phyloP scores from a whole-genome alignment of 306 rosid genomes.

The Crotalaria pallida region DNA sequence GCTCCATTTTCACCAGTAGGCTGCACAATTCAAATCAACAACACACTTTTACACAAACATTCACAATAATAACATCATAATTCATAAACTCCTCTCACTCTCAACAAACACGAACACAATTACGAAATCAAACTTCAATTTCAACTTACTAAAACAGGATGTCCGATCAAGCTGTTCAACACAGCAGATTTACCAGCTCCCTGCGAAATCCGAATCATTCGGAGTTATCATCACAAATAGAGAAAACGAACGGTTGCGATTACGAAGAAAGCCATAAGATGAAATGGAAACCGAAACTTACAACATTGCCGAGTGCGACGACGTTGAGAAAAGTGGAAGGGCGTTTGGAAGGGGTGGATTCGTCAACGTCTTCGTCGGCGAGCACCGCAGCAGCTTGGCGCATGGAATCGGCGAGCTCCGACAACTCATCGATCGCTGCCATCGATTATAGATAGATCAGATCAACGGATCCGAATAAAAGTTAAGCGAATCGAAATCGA shows the following conservation, averaged over 20 bases:
- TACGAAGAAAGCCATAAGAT: not conserved
- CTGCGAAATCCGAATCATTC: constrained; percentile 32
- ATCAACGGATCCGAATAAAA: constrained; percentile 36
- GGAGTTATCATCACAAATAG: not conserved
- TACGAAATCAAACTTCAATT: constrained; percentile 26
- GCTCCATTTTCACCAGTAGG: constrained; percentile 99
- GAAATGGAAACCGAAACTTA: constrained; percentile 34
- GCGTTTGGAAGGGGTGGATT: constrained; percentile 55
- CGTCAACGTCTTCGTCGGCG: constrained; percentile 93
- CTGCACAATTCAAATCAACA: constrained; percentile 37
- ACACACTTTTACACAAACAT: not conserved
- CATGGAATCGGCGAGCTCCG: constrained; percentile 82
- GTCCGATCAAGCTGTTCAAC: constrained; percentile 90
- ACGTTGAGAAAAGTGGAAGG: constrained; percentile 85
- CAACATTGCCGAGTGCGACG: constrained; percentile 93
- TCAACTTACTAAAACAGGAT: constrained; percentile 74
- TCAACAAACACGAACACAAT: not conserved
- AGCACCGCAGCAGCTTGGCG: constrained; percentile 83
- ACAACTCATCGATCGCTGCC: constrained; percentile 96
- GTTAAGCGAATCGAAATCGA: not conserved
- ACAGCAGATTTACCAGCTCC: constrained; percentile 98
- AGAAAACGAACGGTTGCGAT: not conserved
- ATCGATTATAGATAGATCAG: constrained; percentile 27
- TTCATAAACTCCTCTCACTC: not conserved
- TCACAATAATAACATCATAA: not conserved